A percentile compares a stretch with the other conserved stretches of the same genome.
Conservation (phyloP, 768 basidiomycete species). For the Amylocystis lapponica region DNA sequence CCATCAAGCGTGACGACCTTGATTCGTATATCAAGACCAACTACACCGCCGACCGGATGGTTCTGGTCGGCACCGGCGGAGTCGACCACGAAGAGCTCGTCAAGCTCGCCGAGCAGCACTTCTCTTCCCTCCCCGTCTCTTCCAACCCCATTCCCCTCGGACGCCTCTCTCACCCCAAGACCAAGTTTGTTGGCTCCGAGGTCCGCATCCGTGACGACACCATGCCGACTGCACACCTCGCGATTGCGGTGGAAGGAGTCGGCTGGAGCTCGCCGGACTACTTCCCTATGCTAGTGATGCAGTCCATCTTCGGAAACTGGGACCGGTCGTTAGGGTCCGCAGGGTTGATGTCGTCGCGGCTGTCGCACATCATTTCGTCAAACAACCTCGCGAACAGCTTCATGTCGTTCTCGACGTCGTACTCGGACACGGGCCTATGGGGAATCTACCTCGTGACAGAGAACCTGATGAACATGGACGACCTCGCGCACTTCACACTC, state of each 20-base stretch:
- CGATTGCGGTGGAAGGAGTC: constrained; percentile 96
- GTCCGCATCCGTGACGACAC: constrained; percentile 94
- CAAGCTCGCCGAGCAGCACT: constrained; percentile 92
- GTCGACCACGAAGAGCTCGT: constrained; percentile 90
- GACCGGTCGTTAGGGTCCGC: constrained; percentile 92
- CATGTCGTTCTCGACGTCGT: constrained; percentile 99
- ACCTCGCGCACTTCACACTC: constrained; percentile 89
- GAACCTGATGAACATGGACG: constrained; percentile 91
- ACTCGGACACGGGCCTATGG: constrained; percentile 99
- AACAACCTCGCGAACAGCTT: constrained; percentile 98
- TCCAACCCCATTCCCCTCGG: constrained; percentile 86
- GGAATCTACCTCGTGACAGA: constrained; percentile 96
- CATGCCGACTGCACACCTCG: constrained; percentile 83
- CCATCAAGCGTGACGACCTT: constrained; percentile 89
- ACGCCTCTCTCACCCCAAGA: constrained; percentile 66
- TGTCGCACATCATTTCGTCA: constrained; percentile 84
- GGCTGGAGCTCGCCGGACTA: constrained; percentile 98
- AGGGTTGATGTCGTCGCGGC: constrained; percentile 81
- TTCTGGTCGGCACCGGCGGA: constrained; percentile 94
- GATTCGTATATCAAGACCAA: constrained; percentile 91
- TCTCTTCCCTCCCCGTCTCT: constrained; percentile 84
- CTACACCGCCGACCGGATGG: constrained; percentile 99
- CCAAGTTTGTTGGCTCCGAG: constrained; percentile 88
- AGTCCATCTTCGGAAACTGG: constrained; percentile 98
- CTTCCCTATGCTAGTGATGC: constrained; percentile 99